Percentiles rank a stretch among this genome's conserved stretches.
These are phyloP conservation scores for Crithidia sp. DNA, from an alignment of 208 protist species.

Conservation along the genomic window DNA sequence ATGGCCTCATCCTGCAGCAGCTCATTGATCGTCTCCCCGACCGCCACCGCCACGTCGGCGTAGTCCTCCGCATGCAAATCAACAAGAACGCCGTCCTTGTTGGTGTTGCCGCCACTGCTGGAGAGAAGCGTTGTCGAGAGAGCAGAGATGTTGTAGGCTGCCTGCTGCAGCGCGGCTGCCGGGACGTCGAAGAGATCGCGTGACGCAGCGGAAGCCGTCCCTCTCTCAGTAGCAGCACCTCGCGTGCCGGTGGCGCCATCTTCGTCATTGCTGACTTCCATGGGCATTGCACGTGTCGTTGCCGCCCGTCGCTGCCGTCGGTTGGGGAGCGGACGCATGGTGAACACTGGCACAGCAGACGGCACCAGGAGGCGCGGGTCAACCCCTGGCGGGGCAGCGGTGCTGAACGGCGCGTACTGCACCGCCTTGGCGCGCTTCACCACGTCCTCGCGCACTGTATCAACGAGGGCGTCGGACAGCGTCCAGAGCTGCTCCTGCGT, in stretches of 20 bases:
- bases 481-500: constrained; percentile 59
- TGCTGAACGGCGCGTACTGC: constrained; percentile 38
- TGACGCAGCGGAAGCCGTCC: neutral
- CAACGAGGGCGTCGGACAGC: constrained; percentile 56
- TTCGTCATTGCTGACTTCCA: too few species aligned
- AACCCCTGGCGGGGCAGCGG: constrained; percentile 7
- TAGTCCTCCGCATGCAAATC: constrained; percentile 40
- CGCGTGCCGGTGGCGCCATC: too few species aligned
- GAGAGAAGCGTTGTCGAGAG: constrained; percentile 54
- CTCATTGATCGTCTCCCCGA: constrained; percentile 64
- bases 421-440: constrained; percentile 34
- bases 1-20: constrained; percentile 69
- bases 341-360: constrained; percentile 31
- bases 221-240: too few species aligned
- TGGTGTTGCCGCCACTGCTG: constrained; percentile 8
- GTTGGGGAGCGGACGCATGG: constrained; percentile 17
- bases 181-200: constrained; percentile 46
- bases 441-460: constrained; percentile 67
- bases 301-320: neutral
- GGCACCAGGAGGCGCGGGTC: constrained; percentile 37
- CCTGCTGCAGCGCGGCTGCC: constrained; percentile 32
- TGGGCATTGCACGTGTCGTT: too few species aligned
- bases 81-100: neutral
- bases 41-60: constrained; percentile 43
- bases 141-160: constrained; percentile 61